Evolutionary conservation across 306 rosid species (phyloP).

Genomic region (Vigna unguiculata): DNA sequence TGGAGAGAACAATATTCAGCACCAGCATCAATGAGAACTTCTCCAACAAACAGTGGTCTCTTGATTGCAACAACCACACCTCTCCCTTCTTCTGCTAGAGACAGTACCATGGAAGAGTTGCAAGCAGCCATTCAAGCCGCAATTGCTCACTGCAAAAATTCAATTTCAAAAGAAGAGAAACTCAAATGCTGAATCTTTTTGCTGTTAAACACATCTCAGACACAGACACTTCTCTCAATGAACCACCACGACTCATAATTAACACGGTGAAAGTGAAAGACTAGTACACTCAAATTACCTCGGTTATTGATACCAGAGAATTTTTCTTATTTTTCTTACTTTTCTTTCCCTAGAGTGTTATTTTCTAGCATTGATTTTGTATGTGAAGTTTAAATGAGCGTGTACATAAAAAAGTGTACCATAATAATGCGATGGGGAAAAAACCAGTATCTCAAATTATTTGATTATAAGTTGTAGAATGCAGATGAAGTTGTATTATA

Average conservation of each 20-base stretch:
- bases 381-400: slow-evolving; percentile 32
- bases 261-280: too few relatives aligned
- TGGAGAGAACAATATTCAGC: slow-evolving; percentile 79
- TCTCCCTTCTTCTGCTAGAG: slow-evolving; percentile 62
- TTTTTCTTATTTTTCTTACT: neutral
- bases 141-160: slow-evolving; percentile 95
- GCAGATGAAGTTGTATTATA: slow-evolving; percentile 17
- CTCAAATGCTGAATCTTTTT: slow-evolving; percentile 47
- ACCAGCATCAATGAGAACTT: slow-evolving; percentile 91
- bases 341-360: neutral
- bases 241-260: neutral
- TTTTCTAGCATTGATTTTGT: slow-evolving; percentile 37
- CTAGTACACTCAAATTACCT: too few relatives aligned
- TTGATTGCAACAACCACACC: slow-evolving; percentile 61
- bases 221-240: neutral
- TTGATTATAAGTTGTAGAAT: slow-evolving; percentile 1
- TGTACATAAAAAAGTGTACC: slow-evolving; percentile 39
- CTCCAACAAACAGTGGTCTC: slow-evolving; percentile 90
- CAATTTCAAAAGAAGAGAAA: slow-evolving; percentile 68
- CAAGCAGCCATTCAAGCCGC: slow-evolving; percentile 99
- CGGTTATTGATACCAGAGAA: neutral
- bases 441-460: neutral
- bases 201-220: neutral
- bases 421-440: slow-evolving; percentile 21
- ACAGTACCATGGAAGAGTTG: slow-evolving; percentile 95